Base-by-base conservation (phyloP, 179 eudicot genomes). In the Silene vulgaris region DNA sequence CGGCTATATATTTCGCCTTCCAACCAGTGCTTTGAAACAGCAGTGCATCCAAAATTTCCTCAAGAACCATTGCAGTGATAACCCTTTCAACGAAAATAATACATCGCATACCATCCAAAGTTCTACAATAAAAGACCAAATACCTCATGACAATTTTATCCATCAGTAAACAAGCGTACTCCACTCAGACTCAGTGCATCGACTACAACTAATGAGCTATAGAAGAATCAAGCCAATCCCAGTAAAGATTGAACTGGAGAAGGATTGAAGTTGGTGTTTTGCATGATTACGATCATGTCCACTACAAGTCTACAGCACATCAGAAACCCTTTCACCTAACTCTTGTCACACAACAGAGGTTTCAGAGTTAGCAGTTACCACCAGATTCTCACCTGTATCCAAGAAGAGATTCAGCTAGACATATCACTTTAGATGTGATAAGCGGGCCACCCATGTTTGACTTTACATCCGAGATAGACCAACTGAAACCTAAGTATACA, bases 61-160 rank as follows among this genome's bases (percentile, higher is more conserved):
- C 84, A 65, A 96, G 85, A 77, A 85, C 96, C 83, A 89, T 83
- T 14, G 99, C 96, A 59, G 97, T 89, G 50, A 93, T 77, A 28
- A 91, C 89, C 83, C 98, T 84, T 74, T 93, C 89, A 30, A 96
- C 99, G 72, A 96, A 96, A 21, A 96, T 76, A 71, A 96, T 96
- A 67, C 99, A 90, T 82, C 98, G 85, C 83, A 96, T 64, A 77
- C 91, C 93, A 72, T 82, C 80, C 8, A 80, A 3, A 56, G 83
- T 73, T 82, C 97, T 93, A 84, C 43, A 70, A 62, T 23, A 28
- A n/a, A 63, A 71, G 60, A 52, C 61, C 70, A 19, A 77, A 67
- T 4, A 40, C 12, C 35, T 72, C 29, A 11, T 56, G 35, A 37
- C 37, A 61, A 26, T 50, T 5, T 21, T 17, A 6, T 40, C 30